Percentiles rank a stretch among this genome's conserved stretches.
Evolutionary conservation across 2,329 filamentous ascomycete species (phyloP).

Genomic region (Diplodia corticola): DNA sequence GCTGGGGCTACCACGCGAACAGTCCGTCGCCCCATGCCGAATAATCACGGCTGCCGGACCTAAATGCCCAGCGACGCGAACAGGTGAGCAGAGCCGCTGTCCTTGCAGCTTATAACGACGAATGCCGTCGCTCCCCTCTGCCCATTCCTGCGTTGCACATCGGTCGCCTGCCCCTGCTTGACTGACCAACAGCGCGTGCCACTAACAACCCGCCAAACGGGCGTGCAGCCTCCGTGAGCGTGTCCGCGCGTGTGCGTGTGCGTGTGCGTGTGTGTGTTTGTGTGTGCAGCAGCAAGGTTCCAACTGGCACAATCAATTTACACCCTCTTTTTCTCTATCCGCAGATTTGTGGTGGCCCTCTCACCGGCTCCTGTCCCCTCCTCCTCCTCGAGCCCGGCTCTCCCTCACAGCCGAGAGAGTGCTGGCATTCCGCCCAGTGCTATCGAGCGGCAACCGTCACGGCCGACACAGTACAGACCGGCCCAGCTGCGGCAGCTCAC

Average conservation of each 20-base stretch:
- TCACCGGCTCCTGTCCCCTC: not conserved
- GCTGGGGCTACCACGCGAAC: constrained; percentile 7
- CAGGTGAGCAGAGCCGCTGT: not conserved
- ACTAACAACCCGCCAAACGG: not conserved
- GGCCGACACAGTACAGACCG: not conserved
- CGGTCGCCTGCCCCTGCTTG: constrained; percentile 10
- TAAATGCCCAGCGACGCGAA: constrained; percentile 21
- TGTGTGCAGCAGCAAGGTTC: constrained; percentile 1
- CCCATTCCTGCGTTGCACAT: constrained; percentile 6
- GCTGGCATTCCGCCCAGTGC: not conserved
- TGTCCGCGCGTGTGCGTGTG: not conserved
- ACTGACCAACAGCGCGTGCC: constrained; percentile 13
- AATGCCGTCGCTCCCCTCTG: constrained; percentile 4
- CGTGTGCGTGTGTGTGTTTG: not conserved
- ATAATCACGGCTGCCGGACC: not conserved
- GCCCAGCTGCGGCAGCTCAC: not conserved
- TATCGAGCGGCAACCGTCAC: not conserved
- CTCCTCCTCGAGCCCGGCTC: not conserved
- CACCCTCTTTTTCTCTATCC: constrained; percentile 2
- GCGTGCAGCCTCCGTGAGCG: not conserved
- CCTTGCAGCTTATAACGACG: constrained; percentile 22
- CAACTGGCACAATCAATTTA: not conserved
- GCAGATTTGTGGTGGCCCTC: not conserved
- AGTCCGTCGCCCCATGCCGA: constrained; percentile 16
- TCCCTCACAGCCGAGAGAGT: not conserved